Base-by-base conservation (phyloP, 1,139 yeast species). In the Zygotorulaspora mrakii region DNA sequence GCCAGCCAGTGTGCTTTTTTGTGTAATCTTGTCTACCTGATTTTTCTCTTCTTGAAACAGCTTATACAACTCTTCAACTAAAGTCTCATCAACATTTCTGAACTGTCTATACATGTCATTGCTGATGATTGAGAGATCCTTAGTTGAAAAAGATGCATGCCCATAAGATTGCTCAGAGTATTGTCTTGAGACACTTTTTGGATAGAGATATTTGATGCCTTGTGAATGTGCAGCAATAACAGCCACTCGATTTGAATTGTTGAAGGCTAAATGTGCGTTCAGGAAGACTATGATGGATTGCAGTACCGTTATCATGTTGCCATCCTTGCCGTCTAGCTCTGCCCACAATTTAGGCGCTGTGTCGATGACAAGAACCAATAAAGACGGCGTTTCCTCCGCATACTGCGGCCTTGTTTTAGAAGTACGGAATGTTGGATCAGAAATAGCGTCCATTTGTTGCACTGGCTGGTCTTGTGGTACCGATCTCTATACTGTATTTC, bases 21-120 rank as follows among this genome's bases (percentile, higher is more conserved):
- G 54, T 46, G 46, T 51, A 28, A 42, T 49, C 48, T 42, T 48
- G 33, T 39, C 61, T 10, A 47, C 35, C 44, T 50, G 42, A 49
- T 44, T 39, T 47, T 43, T 38, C 46, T 46, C 59, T 56, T 47
- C 53, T 49, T 47, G 52, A 16, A 85, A 57, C 18, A 79, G 65
- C 2, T 59, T 56, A 41, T 77, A 74, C 27, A 89, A 61, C 40
- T 79, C 80, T 29, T 72, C 72, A n/a, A 87, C 61, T 1, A 89
- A 81, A 0, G 80, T 69, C 41, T 86, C 94, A 59, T 89, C 95
- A 25, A 91, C 83, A 35, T 78, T 72, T 47, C 85, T 72, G 56
- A 91, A 91, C 59, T 87, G 95, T 50, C 96, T 68, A 59, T 91
- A 89, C 88, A 91, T 87, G 22, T 74, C 70, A n/a, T 68, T 57